phyloP scores from a whole-genome alignment of 2,329 filamentous ascomycete species.

The Raffaelea ambrosiae region DNA sequence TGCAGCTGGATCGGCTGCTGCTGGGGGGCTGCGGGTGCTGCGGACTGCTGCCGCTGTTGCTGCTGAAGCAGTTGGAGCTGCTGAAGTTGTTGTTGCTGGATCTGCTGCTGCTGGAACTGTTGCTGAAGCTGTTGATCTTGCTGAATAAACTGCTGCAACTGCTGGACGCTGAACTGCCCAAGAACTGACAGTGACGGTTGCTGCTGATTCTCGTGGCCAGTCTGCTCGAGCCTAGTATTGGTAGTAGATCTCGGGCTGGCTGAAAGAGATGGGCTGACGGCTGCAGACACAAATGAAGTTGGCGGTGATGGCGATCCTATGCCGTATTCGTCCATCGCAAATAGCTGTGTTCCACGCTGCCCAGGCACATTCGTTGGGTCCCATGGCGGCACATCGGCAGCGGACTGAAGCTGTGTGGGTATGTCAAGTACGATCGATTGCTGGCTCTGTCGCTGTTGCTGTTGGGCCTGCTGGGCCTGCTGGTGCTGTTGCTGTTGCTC shows the following conservation, averaged over 20 bases:
- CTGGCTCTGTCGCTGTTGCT: slow-evolving; percentile 21
- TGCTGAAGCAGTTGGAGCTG: neutral
- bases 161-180: neutral
- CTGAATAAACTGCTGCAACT: neutral
- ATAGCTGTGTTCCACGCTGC: slow-evolving; percentile 21
- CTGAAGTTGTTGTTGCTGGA: slow-evolving; percentile 1
- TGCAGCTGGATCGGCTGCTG: neutral
- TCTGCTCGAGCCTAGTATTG: slow-evolving; percentile 13
- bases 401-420: slow-evolving; percentile 26
- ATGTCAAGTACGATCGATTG: slow-evolving; percentile 23
- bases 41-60: neutral
- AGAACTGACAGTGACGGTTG: neutral
- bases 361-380: slow-evolving; percentile 26
- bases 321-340: slow-evolving; percentile 28
- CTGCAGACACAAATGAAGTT: slow-evolving; percentile 12
- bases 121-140: slow-evolving; percentile 7
- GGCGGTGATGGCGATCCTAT: slow-evolving; percentile 24
- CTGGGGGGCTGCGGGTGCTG: neutral
- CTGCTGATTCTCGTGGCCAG: slow-evolving; percentile 15
- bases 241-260: slow-evolving; percentile 21
- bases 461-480: neutral
- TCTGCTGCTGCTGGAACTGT: slow-evolving; percentile 6
- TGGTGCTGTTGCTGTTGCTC: slow-evolving; percentile 2
- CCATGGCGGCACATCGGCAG: slow-evolving; percentile 33
- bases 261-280: slow-evolving; percentile 15